Percentiles rank a stretch among this genome's conserved stretches.
Conservation (phyloP, 495 filamentous ascomycete genomes). For the Hypoxylon crocopeplum region DNA sequence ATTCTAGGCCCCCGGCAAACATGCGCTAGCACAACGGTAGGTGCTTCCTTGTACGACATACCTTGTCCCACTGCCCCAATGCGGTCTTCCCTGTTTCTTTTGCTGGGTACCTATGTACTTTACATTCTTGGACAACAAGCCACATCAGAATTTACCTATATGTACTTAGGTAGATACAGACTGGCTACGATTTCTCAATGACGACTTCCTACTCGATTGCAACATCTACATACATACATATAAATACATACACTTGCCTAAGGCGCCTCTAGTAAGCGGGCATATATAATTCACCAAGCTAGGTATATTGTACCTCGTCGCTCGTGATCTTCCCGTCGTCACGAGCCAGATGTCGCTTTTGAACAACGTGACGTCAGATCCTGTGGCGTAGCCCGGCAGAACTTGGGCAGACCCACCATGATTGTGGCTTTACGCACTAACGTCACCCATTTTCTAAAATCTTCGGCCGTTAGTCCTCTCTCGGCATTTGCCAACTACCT, state of each 20-base stretch:
- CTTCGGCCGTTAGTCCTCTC: neutral
- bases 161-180: too few relatives aligned
- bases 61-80: too few relatives aligned
- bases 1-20: slow-evolving; percentile 2
- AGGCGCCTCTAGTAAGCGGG: too few relatives aligned
- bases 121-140: neutral
- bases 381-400: slow-evolving; percentile 25
- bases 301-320: neutral
- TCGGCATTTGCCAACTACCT: slow-evolving; percentile 1
- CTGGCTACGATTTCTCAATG: too few relatives aligned
- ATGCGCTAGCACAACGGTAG: neutral
- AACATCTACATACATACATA: neutral
- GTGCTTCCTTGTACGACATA: too few relatives aligned
- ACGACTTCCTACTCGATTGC: too few relatives aligned
- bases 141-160: neutral
- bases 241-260: neutral
- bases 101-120: too few relatives aligned
- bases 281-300: neutral
- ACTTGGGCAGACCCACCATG: neutral
- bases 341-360: slow-evolving; percentile 4
- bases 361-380: slow-evolving; percentile 27
- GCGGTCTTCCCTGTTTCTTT: too few relatives aligned
- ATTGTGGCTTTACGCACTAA: slow-evolving; percentile 29
- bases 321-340: slow-evolving; percentile 21
- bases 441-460: slow-evolving; percentile 25